Evolutionary conservation across 2,329 filamentous ascomycete species (phyloP).

Genomic region (Pezicula rhizophila): DNA sequence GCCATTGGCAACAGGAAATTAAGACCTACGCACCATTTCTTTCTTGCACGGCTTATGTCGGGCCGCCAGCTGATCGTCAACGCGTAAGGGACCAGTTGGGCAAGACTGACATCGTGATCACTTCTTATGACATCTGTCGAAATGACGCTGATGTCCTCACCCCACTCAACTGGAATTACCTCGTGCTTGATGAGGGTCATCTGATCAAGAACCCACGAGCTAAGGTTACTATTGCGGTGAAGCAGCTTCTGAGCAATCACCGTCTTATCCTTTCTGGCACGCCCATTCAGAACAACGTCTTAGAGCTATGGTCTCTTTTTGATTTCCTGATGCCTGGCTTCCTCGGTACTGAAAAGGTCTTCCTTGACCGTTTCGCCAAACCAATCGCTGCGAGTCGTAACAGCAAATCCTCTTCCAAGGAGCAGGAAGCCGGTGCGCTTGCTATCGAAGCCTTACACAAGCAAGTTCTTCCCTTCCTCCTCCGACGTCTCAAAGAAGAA

Average conservation of each 20-base stretch:
- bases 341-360: constrained; percentile 87
- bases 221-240: constrained; percentile 90
- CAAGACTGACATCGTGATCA: constrained; percentile 87
- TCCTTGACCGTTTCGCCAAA: constrained; percentile 89
- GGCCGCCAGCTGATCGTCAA: constrained; percentile 74
- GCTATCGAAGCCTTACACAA: constrained; percentile 98
- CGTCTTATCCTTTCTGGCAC: constrained; percentile 94
- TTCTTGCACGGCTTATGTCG: constrained; percentile 82
- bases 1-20: constrained; percentile 98
- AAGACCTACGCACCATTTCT: constrained; percentile 94
- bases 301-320: constrained; percentile 96
- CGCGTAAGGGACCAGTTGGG: constrained; percentile 63
- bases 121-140: constrained; percentile 95
- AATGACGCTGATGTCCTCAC: constrained; percentile 86
- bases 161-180: constrained; percentile 91
- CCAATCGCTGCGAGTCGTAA: constrained; percentile 87
- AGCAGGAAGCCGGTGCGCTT: constrained; percentile 92
- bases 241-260: constrained; percentile 84
- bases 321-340: constrained; percentile 99
- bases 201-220: constrained; percentile 98
- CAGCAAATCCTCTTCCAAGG: constrained; percentile 95
- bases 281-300: constrained; percentile 94
- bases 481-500: constrained; percentile 94
- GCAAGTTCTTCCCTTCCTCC: constrained; percentile 91
- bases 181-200: constrained; percentile 94